Conservation (phyloP, 768 basidiomycete genomes). For the Solioccasus polychromus region DNA sequence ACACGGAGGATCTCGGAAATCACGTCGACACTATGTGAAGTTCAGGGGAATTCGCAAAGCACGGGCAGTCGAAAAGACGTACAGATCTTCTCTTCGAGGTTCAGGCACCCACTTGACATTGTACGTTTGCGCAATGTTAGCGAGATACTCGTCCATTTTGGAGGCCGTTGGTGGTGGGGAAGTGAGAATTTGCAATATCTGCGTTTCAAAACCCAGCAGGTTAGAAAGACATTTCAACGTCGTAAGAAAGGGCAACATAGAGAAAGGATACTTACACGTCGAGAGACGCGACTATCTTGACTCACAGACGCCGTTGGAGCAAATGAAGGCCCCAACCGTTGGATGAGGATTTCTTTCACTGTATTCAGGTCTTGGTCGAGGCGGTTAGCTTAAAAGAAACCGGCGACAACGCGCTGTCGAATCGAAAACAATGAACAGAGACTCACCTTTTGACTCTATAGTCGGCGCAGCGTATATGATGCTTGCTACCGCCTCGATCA, state of each 20-base stretch:
- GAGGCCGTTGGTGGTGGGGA: constrained; percentile 53
- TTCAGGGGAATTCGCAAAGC: background rate
- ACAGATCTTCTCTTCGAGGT: constrained; percentile 62
- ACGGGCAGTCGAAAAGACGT: constrained; percentile 15
- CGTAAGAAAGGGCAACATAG: background rate
- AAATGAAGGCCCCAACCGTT: constrained; percentile 58
- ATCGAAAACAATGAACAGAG: background rate
- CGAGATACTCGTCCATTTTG: constrained; percentile 54
- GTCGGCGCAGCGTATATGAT: constrained; percentile 61
- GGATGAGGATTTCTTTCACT: constrained; percentile 52
- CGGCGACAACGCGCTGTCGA: background rate
- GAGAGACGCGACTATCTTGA: constrained; percentile 52
- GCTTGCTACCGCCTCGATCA: constrained; percentile 67
- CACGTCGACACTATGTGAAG: constrained; percentile 41
- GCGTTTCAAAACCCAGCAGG: background rate
- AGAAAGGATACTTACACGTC: constrained; percentile 35
- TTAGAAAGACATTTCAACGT: constrained; percentile 1
- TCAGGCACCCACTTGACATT: constrained; percentile 62
- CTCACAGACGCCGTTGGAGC: constrained; percentile 48
- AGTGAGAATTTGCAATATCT: constrained; percentile 53
- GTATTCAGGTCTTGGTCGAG: constrained; percentile 49
- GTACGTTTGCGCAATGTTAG: constrained; percentile 50
- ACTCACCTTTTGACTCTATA: constrained; percentile 55
- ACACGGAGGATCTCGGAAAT: constrained; percentile 61
- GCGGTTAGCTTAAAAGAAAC: background rate